phyloP scores from a whole-genome alignment of 2,329 filamentous ascomycete species.

The Rutstroemia sp. region DNA sequence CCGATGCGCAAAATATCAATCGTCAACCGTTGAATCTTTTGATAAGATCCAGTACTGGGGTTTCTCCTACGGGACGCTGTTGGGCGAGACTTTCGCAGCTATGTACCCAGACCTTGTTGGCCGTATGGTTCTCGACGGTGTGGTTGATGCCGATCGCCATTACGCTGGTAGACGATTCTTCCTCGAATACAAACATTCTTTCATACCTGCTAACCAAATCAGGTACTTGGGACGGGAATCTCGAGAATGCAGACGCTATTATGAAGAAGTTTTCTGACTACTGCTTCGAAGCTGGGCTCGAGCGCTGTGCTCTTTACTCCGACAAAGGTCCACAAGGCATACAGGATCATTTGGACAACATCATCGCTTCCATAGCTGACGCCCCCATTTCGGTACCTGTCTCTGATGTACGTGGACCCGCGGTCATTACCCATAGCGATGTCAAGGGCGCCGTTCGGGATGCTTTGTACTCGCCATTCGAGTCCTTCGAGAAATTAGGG shows the following conservation, averaged over 20 bases:
- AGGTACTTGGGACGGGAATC: not conserved
- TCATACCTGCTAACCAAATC: not conserved
- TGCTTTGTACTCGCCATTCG: not conserved
- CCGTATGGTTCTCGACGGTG: constrained; percentile 30
- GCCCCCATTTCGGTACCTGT: not conserved
- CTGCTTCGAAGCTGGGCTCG: not conserved
- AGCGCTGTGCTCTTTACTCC: not conserved
- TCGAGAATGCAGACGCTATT: not conserved
- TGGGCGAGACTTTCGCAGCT: constrained; percentile 37
- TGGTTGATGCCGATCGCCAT: constrained; percentile 23
- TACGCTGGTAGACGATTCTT: not conserved
- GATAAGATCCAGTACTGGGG: constrained; percentile 39
- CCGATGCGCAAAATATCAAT: constrained; percentile 18
- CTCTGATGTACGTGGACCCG: not conserved
- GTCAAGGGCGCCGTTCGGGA: not conserved
- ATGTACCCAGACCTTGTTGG: constrained; percentile 37
- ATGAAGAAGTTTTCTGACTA: not conserved
- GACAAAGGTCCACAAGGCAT: not conserved
- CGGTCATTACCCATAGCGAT: not conserved
- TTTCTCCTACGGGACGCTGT: constrained; percentile 40
- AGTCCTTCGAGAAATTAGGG: not conserved
- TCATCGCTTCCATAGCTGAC: not conserved
- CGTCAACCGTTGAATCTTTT: constrained; percentile 5
- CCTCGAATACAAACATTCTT: not conserved
- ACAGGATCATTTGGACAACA: not conserved